phyloP scores from a whole-genome alignment of 495 filamentous ascomycete species.

The Usnea hakonensis region DNA sequence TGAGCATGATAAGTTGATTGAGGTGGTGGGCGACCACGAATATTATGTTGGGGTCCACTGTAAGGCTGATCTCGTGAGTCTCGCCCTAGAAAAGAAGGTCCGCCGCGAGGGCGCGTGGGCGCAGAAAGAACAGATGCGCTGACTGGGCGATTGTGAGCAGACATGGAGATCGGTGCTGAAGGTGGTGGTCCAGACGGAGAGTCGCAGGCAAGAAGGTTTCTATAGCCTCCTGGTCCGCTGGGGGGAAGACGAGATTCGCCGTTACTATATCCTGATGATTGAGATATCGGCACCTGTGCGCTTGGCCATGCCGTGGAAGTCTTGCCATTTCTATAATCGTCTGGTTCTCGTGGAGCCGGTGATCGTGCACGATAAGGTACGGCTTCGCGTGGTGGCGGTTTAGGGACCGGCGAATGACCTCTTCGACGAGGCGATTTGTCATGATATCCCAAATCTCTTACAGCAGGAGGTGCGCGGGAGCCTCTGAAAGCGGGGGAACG shows the following conservation, averaged over 20 bases:
- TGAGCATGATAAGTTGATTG: conserved; percentile 19
- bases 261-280: conserved; percentile 25
- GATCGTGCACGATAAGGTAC: conserved; percentile 15
- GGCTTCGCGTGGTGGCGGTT: conserved; percentile 19
- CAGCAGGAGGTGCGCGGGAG: conserved; percentile 12
- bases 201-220: conserved; percentile 30
- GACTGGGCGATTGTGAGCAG: conserved; percentile 40
- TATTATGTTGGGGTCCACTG: conserved; percentile 34
- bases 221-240: conserved; percentile 29
- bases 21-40: conserved; percentile 29
- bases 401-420: conserved; percentile 20
- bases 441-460: conserved; percentile 12
- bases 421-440: conserved; percentile 22
- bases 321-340: conserved; percentile 16
- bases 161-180: conserved; percentile 37
- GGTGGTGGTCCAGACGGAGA: conserved; percentile 45
- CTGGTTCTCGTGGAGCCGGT: conserved; percentile 13
- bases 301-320: conserved; percentile 11
- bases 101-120: conserved; percentile 53
- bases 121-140: conserved; percentile 48
- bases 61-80: conserved; percentile 27
- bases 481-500: conserved; percentile 27
- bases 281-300: conserved; percentile 3
- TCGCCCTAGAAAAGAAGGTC: conserved; percentile 23
- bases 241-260: conserved; percentile 31